Conservation (phyloP, 768 basidiomycete genomes). For the Postia placenta region DNA sequence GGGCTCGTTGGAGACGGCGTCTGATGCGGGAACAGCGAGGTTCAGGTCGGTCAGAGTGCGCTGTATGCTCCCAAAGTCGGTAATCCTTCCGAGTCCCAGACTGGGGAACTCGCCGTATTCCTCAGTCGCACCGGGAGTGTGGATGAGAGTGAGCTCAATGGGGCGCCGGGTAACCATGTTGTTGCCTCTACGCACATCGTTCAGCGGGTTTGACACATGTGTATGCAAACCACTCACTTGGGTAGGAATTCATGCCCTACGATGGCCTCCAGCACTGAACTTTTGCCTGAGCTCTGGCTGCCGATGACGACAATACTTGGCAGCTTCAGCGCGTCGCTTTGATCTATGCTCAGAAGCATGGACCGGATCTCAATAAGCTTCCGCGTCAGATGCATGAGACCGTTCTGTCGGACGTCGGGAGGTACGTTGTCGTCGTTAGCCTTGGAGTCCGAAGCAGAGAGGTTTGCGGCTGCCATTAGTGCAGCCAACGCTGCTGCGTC, state of each 20-base stretch:
- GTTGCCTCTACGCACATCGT: conserved; percentile 62
- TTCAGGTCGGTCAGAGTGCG: conserved; percentile 92
- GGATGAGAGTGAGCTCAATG: conserved; percentile 94
- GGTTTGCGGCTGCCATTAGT: conserved; percentile 71
- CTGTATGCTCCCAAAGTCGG: conserved; percentile 89
- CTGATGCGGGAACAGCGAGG: conserved; percentile 81
- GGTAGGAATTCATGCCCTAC: conserved; percentile 98
- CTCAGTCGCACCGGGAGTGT: conserved; percentile 63
- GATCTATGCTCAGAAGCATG: conserved; percentile 94
- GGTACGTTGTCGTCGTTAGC: conserved; percentile 26
- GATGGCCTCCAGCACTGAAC: conserved; percentile 93
- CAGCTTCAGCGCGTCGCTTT: conserved; percentile 88
- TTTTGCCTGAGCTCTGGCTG: conserved; percentile 98
- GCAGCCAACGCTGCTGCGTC: conserved; percentile 66
- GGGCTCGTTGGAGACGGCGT: conserved; percentile 90
- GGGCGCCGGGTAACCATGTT: conserved; percentile 99
- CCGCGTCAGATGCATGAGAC: conserved; percentile 87
- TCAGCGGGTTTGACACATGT: not conserved
- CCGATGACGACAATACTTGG: conserved; percentile 99
- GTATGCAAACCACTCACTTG: conserved; percentile 56
- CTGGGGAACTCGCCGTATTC: conserved; percentile 96
- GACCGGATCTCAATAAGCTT: conserved; percentile 95
- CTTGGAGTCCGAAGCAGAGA: conserved; percentile 64
- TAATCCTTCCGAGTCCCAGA: conserved; percentile 83
- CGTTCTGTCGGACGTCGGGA: conserved; percentile 56